Evolutionary conservation across 2,329 filamentous ascomycete species (phyloP).

Genomic region (Penicillium expansum): DNA sequence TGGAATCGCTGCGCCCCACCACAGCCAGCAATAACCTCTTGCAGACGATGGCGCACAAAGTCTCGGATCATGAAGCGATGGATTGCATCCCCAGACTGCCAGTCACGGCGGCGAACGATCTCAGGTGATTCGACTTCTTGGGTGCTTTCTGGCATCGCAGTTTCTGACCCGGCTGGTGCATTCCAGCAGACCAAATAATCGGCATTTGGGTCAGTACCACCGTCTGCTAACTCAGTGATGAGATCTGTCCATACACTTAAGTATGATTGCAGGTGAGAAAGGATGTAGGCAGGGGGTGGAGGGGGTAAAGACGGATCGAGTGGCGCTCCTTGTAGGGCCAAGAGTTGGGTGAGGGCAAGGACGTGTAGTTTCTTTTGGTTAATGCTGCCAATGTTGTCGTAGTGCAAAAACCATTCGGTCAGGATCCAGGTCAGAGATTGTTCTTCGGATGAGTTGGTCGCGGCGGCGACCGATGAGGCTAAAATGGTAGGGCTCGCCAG

Average conservation of each 20-base stretch:
- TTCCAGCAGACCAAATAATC: slow-evolving; percentile 46
- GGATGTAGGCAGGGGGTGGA: slow-evolving; percentile 38
- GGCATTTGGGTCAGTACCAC: slow-evolving; percentile 38
- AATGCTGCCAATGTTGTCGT: slow-evolving; percentile 48
- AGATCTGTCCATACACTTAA: slow-evolving; percentile 49
- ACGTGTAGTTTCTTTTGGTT: slow-evolving; percentile 49
- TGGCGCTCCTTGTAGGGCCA: slow-evolving; percentile 38
- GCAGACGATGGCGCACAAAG: slow-evolving; percentile 44
- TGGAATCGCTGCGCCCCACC: slow-evolving; percentile 44
- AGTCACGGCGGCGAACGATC: slow-evolving; percentile 39
- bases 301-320: slow-evolving; percentile 25
- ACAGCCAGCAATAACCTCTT: slow-evolving; percentile 39
- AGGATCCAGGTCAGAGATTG: slow-evolving; percentile 44
- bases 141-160: slow-evolving; percentile 32
- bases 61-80: slow-evolving; percentile 46
- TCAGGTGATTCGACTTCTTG: slow-evolving; percentile 42
- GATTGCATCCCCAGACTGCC: slow-evolving; percentile 42
- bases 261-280: slow-evolving; percentile 47
- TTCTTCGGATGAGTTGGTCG: slow-evolving; percentile 35
- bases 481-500: slow-evolving; percentile 70
- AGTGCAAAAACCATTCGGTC: slow-evolving; percentile 49
- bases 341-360: slow-evolving; percentile 47
- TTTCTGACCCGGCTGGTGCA: slow-evolving; percentile 20
- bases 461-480: slow-evolving; percentile 49
- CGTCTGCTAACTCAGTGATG: slow-evolving; percentile 45